Conservation (phyloP, 108 stramenopile genomes). For the Cyclostephanos tholiformis region DNA sequence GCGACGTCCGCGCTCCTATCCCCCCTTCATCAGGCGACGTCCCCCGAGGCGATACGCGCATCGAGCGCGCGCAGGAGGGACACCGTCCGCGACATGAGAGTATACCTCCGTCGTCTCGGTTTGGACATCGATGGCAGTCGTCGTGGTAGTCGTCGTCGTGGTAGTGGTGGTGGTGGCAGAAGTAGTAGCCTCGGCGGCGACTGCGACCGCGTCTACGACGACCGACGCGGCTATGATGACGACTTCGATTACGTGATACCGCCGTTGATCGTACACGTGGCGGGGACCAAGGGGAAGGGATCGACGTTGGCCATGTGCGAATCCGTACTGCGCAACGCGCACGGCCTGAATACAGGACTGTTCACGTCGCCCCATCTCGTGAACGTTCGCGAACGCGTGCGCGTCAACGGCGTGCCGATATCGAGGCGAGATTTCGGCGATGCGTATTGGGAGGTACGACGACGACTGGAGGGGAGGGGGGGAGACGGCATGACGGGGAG, state of each 20-base stretch:
- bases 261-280: conserved; percentile 76
- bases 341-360: conserved; percentile 73
- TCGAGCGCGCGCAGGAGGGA: conserved; percentile 54
- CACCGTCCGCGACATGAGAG: conserved; percentile 72
- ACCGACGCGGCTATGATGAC: background rate
- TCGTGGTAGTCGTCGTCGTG: too few relatives aligned
- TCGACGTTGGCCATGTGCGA: conserved; percentile 86
- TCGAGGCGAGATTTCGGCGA: conserved; percentile 61
- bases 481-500: background rate
- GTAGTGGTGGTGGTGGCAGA: too few relatives aligned
- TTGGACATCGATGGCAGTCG: conserved; percentile 32
- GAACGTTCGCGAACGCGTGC: conserved; percentile 84
- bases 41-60: conserved; percentile 48
- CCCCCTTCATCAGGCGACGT: conserved; percentile 61
- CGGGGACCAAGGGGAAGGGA: conserved; percentile 97
- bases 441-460: conserved; percentile 75
- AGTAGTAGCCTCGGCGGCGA: too few relatives aligned
- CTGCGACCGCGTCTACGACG: background rate
- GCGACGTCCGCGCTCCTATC: conserved; percentile 68
- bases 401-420: conserved; percentile 78
- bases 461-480: conserved; percentile 33
- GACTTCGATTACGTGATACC: background rate
- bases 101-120: conserved; percentile 57
- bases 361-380: conserved; percentile 95
- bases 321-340: conserved; percentile 57